A percentile compares a stretch with the other conserved stretches of the same genome.
Conservation (phyloP, 1,139 yeast species). For the Lodderomyces orthopsilosis region DNA sequence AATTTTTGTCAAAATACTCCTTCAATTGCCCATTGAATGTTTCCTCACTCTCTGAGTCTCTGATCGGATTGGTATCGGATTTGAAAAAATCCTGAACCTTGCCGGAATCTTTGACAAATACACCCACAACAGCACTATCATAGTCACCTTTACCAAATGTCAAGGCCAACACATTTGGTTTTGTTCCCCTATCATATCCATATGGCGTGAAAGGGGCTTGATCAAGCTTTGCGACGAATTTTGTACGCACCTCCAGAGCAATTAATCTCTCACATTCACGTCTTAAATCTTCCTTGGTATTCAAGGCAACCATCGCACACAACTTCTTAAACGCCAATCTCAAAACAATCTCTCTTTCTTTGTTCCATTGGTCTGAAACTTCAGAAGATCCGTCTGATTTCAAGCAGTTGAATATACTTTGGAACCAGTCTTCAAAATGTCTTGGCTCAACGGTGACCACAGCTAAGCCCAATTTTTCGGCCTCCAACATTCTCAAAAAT, state of each 20-base stretch:
- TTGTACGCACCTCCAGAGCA: slow-evolving; percentile 65
- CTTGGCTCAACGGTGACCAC: slow-evolving; percentile 47
- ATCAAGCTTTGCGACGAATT: slow-evolving; percentile 69
- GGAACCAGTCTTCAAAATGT: slow-evolving; percentile 44
- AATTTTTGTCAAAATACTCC: slow-evolving; percentile 39
- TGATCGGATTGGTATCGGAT: slow-evolving; percentile 74
- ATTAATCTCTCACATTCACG: slow-evolving; percentile 73
- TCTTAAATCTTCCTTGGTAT: slow-evolving; percentile 80
- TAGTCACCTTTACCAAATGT: slow-evolving; percentile 85
- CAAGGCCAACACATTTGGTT: slow-evolving; percentile 78
- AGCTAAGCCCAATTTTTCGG: slow-evolving; percentile 66
- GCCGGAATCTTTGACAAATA: slow-evolving; percentile 75
- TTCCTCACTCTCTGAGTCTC: slow-evolving; percentile 48
- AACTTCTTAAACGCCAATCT: slow-evolving; percentile 66
- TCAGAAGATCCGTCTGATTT: slow-evolving; percentile 85
- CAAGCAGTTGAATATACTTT: slow-evolving; percentile 53
- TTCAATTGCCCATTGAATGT: slow-evolving; percentile 53
- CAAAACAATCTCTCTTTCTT: slow-evolving; percentile 65
- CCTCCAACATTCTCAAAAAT: slow-evolving; percentile 85
- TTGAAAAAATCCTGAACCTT: slow-evolving; percentile 74
- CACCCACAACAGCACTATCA: slow-evolving; percentile 85
- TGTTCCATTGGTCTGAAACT: slow-evolving; percentile 78
- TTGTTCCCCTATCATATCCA: slow-evolving; percentile 73
- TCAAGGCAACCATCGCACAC: slow-evolving; percentile 64
- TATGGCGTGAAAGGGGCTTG: slow-evolving; percentile 92